A percentile compares a stretch with the other conserved stretches of the same genome.
phyloP scores from a whole-genome alignment of 345 rosid genomes.

The Acer negundo region DNA sequence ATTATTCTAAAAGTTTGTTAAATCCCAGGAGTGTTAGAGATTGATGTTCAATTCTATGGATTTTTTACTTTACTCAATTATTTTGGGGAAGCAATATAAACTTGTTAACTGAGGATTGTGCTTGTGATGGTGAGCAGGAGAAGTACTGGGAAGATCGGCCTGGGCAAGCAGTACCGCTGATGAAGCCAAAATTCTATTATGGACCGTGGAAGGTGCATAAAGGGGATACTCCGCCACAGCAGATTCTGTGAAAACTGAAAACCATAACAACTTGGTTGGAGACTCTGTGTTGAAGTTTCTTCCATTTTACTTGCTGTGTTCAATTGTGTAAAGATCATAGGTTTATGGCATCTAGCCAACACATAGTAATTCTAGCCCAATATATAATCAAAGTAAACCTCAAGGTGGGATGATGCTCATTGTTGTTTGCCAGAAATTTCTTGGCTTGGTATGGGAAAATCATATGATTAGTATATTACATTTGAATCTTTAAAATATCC shows the following conservation, averaged over 20 bases:
- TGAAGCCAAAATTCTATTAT: conserved; percentile 70
- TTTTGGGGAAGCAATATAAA: neutral
- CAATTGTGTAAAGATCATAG: neutral
- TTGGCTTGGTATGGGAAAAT: too few species aligned
- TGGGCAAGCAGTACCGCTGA: conserved; percentile 77
- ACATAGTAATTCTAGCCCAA: neutral
- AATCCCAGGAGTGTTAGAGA: neutral
- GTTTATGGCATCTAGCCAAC: neutral
- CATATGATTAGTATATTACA: too few species aligned
- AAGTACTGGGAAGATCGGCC: conserved; percentile 95
- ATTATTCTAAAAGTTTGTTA: too few species aligned
- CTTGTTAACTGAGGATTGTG: conserved; percentile 16
- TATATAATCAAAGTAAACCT: neutral
- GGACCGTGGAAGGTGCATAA: conserved; percentile 86
- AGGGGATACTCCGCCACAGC: conserved; percentile 56
- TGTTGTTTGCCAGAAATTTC: too few species aligned
- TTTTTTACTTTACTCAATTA: neutral
- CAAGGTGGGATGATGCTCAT: neutral
- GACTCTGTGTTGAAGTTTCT: conserved; percentile 5
- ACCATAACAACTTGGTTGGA: neutral
- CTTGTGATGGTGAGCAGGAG: conserved; percentile 55
- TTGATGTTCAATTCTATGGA: neutral
- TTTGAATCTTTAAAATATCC: too few species aligned
- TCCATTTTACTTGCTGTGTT: neutral
- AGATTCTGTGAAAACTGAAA: conserved; percentile 43